These are phyloP conservation scores for Annulohypoxylon nitens DNA, from an alignment of 495 filamentous ascomycete species.

Conservation along the genomic window DNA sequence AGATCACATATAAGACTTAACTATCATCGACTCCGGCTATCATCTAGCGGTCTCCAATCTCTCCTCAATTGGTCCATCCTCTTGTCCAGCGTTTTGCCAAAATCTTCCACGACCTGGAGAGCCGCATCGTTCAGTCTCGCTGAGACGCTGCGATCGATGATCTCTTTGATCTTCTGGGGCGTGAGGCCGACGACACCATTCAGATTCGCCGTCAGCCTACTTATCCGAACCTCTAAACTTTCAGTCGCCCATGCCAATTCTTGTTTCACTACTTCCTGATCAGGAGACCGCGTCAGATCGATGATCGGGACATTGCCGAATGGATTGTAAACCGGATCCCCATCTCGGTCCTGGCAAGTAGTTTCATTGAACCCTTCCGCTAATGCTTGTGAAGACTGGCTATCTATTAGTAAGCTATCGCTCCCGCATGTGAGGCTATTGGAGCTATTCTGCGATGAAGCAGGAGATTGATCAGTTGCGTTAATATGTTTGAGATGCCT, in stretches of 20 bases:
- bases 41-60: neutral
- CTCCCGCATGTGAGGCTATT: neutral
- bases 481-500: neutral
- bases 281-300: conserved; percentile 16
- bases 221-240: neutral
- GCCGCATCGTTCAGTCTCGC: conserved; percentile 1
- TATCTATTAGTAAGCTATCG: neutral
- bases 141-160: conserved; percentile 5
- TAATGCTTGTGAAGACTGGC: neutral
- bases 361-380: neutral
- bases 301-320: conserved; percentile 10
- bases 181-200: conserved; percentile 8
- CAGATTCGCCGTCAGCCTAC: conserved; percentile 2
- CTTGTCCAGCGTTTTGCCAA: neutral
- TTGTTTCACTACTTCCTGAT: neutral
- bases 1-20: too few relatives aligned
- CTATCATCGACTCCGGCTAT: too few relatives aligned
- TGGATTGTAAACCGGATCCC: neutral
- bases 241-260: neutral
- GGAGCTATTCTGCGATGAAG: neutral
- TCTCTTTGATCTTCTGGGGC: conserved; percentile 8
- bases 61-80: neutral
- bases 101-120: neutral
- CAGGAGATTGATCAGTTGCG: neutral
- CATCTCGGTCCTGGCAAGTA: neutral